Evolutionary conservation across 805 yeast species (phyloP).

Genomic region (Starmerella powellii): DNA sequence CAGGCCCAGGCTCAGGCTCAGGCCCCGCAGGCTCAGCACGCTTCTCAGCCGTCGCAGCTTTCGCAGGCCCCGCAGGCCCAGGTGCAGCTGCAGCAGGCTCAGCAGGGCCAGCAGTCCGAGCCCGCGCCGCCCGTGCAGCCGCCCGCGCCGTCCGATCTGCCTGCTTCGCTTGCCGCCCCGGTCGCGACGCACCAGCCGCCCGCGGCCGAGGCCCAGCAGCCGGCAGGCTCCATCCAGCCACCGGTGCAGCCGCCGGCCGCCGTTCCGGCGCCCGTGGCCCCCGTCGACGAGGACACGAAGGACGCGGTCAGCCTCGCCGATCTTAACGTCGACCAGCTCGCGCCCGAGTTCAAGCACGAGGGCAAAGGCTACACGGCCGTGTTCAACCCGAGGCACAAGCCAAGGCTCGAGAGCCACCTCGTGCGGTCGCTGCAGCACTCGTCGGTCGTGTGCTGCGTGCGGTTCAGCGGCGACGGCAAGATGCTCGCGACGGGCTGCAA

Average conservation of each 20-base stretch:
- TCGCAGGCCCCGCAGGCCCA: background rate
- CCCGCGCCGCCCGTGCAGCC: background rate
- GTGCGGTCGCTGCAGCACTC: conserved; percentile 85
- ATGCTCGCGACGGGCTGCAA: conserved; percentile 94
- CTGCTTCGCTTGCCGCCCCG: too few relatives aligned
- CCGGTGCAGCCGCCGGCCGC: background rate
- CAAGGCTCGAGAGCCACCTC: conserved; percentile 68
- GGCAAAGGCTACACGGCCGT: conserved; percentile 67
- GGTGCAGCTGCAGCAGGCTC: background rate
- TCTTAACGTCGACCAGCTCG: conserved; percentile 50
- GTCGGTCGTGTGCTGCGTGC: conserved; percentile 92
- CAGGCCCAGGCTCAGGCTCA: background rate
- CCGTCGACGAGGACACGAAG: conserved; percentile 24
- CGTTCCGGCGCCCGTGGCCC: background rate
- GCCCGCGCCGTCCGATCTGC: too few relatives aligned
- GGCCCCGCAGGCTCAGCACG: conserved; percentile 18
- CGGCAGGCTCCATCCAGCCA: too few relatives aligned
- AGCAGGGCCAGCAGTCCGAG: background rate
- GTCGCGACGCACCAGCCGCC: too few relatives aligned
- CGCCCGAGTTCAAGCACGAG: conserved; percentile 33
- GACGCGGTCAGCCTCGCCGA: conserved; percentile 32
- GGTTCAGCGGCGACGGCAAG: conserved; percentile 83
- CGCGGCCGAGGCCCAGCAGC: too few relatives aligned
- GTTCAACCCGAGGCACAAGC: conserved; percentile 77
- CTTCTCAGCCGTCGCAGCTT: background rate